Evolutionary conservation across 2,329 filamentous ascomycete genomes (phyloP).

Genomic region (Neurospora sp.): DNA sequence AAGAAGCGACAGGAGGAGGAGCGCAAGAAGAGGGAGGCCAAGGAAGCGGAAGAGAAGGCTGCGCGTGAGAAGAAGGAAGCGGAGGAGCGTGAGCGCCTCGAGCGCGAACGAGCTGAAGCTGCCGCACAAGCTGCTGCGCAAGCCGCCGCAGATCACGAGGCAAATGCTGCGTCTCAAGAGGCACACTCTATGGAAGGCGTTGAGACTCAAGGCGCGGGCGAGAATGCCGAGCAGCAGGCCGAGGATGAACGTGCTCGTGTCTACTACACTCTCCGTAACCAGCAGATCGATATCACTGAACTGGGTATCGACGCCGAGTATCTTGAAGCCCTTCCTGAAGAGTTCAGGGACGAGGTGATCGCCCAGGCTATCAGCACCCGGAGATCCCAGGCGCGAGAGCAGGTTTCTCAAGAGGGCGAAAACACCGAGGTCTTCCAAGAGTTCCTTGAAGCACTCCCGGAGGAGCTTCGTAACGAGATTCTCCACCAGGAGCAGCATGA

Average conservation of each 20-base stretch:
- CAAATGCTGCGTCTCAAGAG: slow-evolving; percentile 33
- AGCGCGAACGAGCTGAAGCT: slow-evolving; percentile 51
- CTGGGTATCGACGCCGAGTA: slow-evolving; percentile 93
- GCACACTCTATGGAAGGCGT: slow-evolving; percentile 52
- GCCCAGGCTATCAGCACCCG: slow-evolving; percentile 80
- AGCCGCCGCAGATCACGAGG: slow-evolving; percentile 35
- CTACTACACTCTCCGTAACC: slow-evolving; percentile 74
- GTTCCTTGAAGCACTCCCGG: slow-evolving; percentile 85
- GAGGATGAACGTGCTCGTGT: slow-evolving; percentile 39
- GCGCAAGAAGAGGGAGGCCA: slow-evolving; percentile 56
- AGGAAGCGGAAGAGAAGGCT: slow-evolving; percentile 60
- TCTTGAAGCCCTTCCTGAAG: slow-evolving; percentile 92
- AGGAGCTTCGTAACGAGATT: slow-evolving; percentile 83
- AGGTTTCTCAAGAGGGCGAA: slow-evolving; percentile 59
- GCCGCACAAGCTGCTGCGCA: slow-evolving; percentile 40
- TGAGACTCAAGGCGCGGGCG: slow-evolving; percentile 36
- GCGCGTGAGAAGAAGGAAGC: slow-evolving; percentile 59
- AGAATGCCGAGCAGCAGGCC: slow-evolving; percentile 22
- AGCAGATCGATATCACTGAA: slow-evolving; percentile 85
- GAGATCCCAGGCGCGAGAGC: slow-evolving; percentile 63
- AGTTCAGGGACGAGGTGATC: slow-evolving; percentile 91
- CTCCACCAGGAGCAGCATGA: slow-evolving; percentile 85
- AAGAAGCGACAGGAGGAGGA: slow-evolving; percentile 58
- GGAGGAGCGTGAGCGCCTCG: slow-evolving; percentile 55
- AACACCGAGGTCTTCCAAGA: slow-evolving; percentile 82